Evolutionary conservation across 805 yeast species (phyloP).

Genomic region (Myxozyma mucilagina): DNA sequence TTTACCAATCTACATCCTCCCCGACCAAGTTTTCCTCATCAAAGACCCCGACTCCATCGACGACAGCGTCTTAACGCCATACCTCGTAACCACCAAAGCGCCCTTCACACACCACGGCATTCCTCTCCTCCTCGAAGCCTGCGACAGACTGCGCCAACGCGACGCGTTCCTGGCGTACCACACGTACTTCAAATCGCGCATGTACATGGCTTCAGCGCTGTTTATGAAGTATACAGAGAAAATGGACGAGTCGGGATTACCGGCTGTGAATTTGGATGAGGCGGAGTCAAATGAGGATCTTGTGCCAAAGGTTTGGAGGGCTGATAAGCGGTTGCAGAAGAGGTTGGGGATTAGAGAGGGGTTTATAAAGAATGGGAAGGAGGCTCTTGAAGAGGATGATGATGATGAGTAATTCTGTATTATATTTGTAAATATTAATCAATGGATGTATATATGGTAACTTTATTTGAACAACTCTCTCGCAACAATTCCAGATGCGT

Average conservation of each 20-base stretch:
- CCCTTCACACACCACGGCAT: neutral
- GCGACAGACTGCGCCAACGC: slow-evolving; percentile 10
- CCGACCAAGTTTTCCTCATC: neutral
- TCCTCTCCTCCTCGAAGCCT: slow-evolving; percentile 13
- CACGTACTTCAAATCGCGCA: neutral
- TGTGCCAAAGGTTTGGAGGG: neutral
- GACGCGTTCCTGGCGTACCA: slow-evolving; percentile 10
- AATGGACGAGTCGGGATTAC: slow-evolving; percentile 3
- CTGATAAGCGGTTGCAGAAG: slow-evolving; percentile 1
- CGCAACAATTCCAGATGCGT: no score
- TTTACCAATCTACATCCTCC: slow-evolving; percentile 1
- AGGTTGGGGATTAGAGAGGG: neutral
- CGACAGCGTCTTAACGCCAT: neutral
- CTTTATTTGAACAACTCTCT: no score
- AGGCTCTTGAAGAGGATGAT: neutral
- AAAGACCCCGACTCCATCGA: neutral
- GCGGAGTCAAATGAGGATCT: neutral
- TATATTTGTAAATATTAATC: neutral
- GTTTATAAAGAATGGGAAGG: neutral
- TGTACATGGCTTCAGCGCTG: neutral
- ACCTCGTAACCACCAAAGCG: neutral
- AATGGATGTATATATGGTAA: no score
- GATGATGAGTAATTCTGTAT: neutral
- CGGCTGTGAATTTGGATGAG: neutral
- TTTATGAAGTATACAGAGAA: neutral